phyloP scores from a whole-genome alignment of 2,329 filamentous ascomycete genomes.

The Claviceps capensis region DNA sequence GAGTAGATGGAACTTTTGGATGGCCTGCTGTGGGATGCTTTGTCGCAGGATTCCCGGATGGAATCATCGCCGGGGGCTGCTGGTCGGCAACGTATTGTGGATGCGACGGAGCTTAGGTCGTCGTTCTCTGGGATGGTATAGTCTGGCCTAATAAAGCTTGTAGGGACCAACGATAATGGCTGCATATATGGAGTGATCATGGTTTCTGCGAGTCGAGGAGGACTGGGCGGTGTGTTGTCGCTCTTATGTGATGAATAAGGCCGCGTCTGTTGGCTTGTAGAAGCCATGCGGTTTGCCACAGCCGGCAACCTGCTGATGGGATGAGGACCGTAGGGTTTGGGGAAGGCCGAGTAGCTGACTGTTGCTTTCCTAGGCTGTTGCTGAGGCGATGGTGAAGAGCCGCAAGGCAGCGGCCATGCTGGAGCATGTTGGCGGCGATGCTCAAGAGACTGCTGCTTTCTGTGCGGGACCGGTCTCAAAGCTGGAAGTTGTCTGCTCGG shows the following conservation, averaged over 20 bases:
- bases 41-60: neutral
- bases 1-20: constrained; percentile 9
- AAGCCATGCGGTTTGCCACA: neutral
- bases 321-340: constrained; percentile 15
- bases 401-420: constrained; percentile 15
- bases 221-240: constrained; percentile 13
- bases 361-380: constrained; percentile 10
- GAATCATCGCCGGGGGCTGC: neutral
- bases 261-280: neutral
- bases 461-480: constrained; percentile 17
- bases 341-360: constrained; percentile 28
- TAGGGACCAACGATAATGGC: constrained; percentile 3
- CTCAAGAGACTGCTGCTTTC: neutral
- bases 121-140: neutral
- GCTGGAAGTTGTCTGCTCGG: constrained; percentile 19
- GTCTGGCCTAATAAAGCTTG: constrained; percentile 1
- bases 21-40: neutral
- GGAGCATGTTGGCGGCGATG: constrained; percentile 9
- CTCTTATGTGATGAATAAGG: neutral
- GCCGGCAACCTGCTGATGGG: constrained; percentile 1
- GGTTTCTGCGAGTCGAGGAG: constrained; percentile 16
- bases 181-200: constrained; percentile 12
- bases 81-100: constrained; percentile 6
- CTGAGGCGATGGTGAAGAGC: neutral
- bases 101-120: constrained; percentile 5